These are phyloP conservation scores for Zalaria sp. DNA, from an alignment of 2,329 filamentous ascomycete species.

Conservation along the genomic window DNA sequence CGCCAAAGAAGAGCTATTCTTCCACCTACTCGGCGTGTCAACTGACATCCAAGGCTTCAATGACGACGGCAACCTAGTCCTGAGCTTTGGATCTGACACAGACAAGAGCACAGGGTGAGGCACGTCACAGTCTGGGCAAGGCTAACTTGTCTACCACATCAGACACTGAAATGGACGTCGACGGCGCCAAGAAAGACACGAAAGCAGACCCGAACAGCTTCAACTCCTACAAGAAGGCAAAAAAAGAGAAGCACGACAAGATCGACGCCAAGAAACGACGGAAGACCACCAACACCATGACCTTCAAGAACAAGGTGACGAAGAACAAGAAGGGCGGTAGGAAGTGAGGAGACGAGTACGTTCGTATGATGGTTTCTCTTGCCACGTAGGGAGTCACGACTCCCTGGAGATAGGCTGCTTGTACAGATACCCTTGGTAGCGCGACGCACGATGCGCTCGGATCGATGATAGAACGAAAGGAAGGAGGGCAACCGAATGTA, in stretches of 20 bases:
- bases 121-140: slow-evolving; percentile 3
- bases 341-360: no score
- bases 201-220: slow-evolving; percentile 7
- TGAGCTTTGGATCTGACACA: slow-evolving; percentile 18
- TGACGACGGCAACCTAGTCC: slow-evolving; percentile 17
- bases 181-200: slow-evolving; percentile 12
- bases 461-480: no score
- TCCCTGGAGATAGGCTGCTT: no score
- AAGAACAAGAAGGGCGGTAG: slow-evolving; percentile 10
- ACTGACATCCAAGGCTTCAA: slow-evolving; percentile 25
- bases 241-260: slow-evolving; percentile 19
- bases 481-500: no score
- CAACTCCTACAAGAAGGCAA: slow-evolving; percentile 9
- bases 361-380: no score
- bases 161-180: slow-evolving; percentile 24
- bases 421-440: no score
- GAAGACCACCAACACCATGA: slow-evolving; percentile 24
- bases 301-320: slow-evolving; percentile 17
- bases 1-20: slow-evolving; percentile 20
- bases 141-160: slow-evolving; percentile 5
- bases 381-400: no score
- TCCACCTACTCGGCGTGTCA: slow-evolving; percentile 22
- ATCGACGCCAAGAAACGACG: slow-evolving; percentile 20
- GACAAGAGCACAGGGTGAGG: slow-evolving; percentile 4
- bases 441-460: no score